Conservation (phyloP, 148 eudicot species). For the Polygonum maritimum region DNA sequence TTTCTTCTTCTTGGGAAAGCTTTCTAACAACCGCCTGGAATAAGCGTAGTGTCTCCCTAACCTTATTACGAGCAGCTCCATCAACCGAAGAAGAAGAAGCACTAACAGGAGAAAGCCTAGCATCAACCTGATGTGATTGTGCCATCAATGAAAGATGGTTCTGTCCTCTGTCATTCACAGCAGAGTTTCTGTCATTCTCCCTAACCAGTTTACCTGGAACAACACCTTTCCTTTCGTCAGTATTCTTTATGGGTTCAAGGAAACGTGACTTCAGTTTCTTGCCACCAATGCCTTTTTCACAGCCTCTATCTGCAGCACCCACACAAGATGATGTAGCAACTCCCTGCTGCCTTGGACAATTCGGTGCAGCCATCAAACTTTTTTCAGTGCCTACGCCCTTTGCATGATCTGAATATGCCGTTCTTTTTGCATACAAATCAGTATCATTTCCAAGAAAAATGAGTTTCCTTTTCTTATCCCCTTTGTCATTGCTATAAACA, state of each 20-base stretch:
- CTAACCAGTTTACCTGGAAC: conserved; percentile 8
- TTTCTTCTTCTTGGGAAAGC: conserved; percentile 56
- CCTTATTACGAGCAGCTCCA: conserved; percentile 49
- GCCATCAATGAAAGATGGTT: background rate
- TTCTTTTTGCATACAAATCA: background rate
- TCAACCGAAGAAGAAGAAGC: conserved; percentile 21
- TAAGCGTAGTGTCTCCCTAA: conserved; percentile 53
- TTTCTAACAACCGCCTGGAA: conserved; percentile 58
- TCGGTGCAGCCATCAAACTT: background rate
- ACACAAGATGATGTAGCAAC: background rate
- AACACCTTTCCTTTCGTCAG: conserved; percentile 14
- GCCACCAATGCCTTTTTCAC: background rate
- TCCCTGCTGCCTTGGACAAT: background rate
- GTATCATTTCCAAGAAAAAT: background rate
- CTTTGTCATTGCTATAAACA: conserved; percentile 19
- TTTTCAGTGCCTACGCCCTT: background rate
- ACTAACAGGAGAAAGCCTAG: conserved; percentile 39
- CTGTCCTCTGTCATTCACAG: conserved; percentile 12
- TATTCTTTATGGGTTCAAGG: background rate
- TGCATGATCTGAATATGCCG: background rate
- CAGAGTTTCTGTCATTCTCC: conserved; percentile 18
- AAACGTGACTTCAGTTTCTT: background rate
- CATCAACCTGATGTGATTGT: conserved; percentile 21
- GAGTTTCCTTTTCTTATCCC: conserved; percentile 13
- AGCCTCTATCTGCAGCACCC: background rate